These are phyloP conservation scores for Recurvomyces mirabilis DNA, from an alignment of 495 filamentous ascomycete genomes.

Conservation along the genomic window DNA sequence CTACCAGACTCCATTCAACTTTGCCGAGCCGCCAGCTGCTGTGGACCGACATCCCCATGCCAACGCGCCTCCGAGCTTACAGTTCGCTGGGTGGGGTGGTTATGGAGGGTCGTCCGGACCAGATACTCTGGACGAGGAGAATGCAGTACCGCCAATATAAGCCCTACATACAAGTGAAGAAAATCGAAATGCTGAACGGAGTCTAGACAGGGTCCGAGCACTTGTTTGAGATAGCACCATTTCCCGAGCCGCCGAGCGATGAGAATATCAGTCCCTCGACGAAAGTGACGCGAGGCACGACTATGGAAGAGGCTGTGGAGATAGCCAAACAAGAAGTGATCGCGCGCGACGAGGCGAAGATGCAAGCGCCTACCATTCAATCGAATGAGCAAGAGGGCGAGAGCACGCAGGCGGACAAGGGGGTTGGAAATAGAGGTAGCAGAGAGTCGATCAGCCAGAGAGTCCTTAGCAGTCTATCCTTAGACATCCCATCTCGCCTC, in stretches of 20 bases:
- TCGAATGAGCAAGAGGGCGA: too few relatives aligned
- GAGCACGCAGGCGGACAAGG: too few relatives aligned
- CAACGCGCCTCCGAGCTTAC: conserved; percentile 8
- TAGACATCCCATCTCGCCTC: not conserved
- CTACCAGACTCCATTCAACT: conserved; percentile 6
- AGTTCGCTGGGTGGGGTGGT: conserved; percentile 18
- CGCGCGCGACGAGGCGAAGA: too few relatives aligned
- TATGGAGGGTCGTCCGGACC: conserved; percentile 8
- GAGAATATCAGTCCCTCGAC: not conserved
- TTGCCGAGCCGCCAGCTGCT: not conserved
- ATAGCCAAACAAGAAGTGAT: not conserved
- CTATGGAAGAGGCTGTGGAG: not conserved
- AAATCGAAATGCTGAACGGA: conserved; percentile 3
- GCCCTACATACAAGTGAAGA: conserved; percentile 4
- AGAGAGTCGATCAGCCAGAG: not conserved
- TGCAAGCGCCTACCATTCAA: too few relatives aligned
- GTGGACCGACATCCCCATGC: not conserved
- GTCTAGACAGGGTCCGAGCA: too few relatives aligned
- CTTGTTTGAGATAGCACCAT: too few relatives aligned
- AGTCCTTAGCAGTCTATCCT: not conserved
- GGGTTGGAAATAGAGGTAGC: not conserved
- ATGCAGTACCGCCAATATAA: conserved; percentile 20
- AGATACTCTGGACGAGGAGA: conserved; percentile 17
- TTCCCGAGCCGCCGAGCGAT: too few relatives aligned
- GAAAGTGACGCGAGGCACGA: not conserved